Evolutionary conservation across 148 eudicot genomes (phyloP), one percentile per base, ranked within the genome.

Genomic region (Polygonum aviculare): DNA sequence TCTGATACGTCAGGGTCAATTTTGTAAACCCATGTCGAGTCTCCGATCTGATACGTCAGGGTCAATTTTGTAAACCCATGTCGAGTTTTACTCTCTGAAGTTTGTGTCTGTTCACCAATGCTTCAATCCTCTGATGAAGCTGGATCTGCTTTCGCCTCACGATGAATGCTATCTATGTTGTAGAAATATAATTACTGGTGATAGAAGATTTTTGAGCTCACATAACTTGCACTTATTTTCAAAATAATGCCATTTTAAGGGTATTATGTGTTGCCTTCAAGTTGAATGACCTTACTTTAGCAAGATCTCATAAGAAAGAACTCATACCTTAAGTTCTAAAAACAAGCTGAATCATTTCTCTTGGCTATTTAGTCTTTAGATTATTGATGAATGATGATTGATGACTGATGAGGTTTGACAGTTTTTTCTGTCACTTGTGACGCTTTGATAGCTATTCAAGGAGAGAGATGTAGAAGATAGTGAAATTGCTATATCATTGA

Each of bases 21-120:
- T 15, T 19, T 81, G 84, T 86, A 81, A 80, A 83, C 80, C 63
- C 79, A 73, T 19, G 77, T 79, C 12, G 74, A 59, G 31, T 26
- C 79, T 72, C 80, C 84, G 19, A 72, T 84, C 18, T 83, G 78
- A 82, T 22, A 31, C 40, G 16, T 31, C 36, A 72, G 39, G 52
- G 26, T 62, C 48, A 22, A n/a, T 63, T 15, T 19, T 81, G 84
- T 86, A 81, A 80, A 83, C 80, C 63, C 79, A 73, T 19, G 77
- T 79, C 12, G 74, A 59, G 31, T 26, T 79, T 75, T 77, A 54
- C 76, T 57, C 57, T 0, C 31, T 73, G 54, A 4, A 51, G n/a
- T 21, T 48, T 45, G 45, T 54, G 2, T 7, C 10, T 18, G 52
- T 72, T 26, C 74, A 11, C 15, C 69, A 26, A 19, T 70, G 50